Evolutionary conservation across 371 early-diverging fungal species (phyloP).

Genomic region (Umbelopsis sp.): DNA sequence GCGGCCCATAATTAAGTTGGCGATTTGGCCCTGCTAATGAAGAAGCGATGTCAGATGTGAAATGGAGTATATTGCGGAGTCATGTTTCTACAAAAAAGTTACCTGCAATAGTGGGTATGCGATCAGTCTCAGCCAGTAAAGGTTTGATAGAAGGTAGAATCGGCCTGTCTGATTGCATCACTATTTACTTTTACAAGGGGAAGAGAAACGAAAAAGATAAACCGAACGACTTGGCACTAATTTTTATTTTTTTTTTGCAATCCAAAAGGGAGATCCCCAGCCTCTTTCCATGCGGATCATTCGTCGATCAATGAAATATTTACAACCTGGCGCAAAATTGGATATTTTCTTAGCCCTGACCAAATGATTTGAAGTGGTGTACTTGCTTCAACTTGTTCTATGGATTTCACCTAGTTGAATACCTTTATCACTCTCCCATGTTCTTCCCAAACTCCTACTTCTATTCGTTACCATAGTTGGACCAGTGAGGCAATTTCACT

Average conservation of each 20-base stretch:
- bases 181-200: neutral
- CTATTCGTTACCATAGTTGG: neutral
- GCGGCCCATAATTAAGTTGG: neutral
- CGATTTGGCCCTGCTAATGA: neutral
- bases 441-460: neutral
- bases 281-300: conserved; percentile 8
- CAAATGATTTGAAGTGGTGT: neutral
- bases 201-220: conserved; percentile 18
- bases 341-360: neutral
- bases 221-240: conserved; percentile 2
- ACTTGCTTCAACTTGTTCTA: neutral
- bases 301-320: conserved; percentile 14
- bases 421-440: neutral
- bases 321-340: neutral
- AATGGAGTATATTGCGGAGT: neutral
- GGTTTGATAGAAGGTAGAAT: conserved; percentile 36
- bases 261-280: conserved; percentile 7
- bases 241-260: conserved; percentile 5
- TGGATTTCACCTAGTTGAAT: neutral
- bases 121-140: conserved; percentile 25
- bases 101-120: neutral
- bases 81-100: neutral
- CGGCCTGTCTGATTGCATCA: conserved; percentile 21
- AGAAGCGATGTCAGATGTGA: neutral
- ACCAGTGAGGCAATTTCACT: neutral